These are phyloP conservation scores for Ramichloridium luteum DNA, from an alignment of 2,329 filamentous ascomycete species.

Conservation along the genomic window DNA sequence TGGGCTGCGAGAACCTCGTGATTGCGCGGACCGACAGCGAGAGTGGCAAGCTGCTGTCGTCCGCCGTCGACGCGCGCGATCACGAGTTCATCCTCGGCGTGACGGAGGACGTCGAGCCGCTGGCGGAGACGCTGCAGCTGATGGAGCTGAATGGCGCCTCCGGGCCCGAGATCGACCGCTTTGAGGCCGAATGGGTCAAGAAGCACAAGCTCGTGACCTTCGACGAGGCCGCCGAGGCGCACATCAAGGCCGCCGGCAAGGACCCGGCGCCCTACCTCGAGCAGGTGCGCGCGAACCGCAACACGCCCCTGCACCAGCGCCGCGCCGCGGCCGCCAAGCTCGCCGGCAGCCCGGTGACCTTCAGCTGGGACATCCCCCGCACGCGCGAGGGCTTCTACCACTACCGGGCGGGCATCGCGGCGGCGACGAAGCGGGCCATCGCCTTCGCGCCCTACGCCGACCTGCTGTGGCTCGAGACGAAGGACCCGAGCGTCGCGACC, in stretches of 20 bases:
- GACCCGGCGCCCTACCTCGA: conserved; percentile 18
- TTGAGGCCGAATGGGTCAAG: conserved; percentile 81
- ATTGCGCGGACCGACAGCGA: conserved; percentile 94
- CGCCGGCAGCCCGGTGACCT: conserved; percentile 58
- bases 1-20: conserved; percentile 89
- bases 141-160: conserved; percentile 76
- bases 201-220: conserved; percentile 75
- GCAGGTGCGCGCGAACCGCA: conserved; percentile 43
- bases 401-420: conserved; percentile 68
- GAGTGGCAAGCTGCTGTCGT: conserved; percentile 79
- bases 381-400: conserved; percentile 93
- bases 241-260: conserved; percentile 24
- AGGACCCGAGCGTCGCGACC: conserved; percentile 70
- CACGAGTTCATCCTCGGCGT: conserved; percentile 95
- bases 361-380: conserved; percentile 82
- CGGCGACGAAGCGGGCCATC: conserved; percentile 85
- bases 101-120: conserved; percentile 61
- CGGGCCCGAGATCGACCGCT: conserved; percentile 70
- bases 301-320: conserved; percentile 68
- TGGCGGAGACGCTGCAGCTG: conserved; percentile 76
- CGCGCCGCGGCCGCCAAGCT: conserved; percentile 58
- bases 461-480: conserved; percentile 94
- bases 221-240: conserved; percentile 54
- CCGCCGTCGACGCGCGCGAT: conserved; percentile 83
- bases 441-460: conserved; percentile 88